A percentile compares a stretch with the other conserved stretches of the same genome.
These are phyloP conservation scores for Pseudogymnoascus sp. DNA, from an alignment of 2,329 filamentous ascomycete species.

Conservation along the genomic window DNA sequence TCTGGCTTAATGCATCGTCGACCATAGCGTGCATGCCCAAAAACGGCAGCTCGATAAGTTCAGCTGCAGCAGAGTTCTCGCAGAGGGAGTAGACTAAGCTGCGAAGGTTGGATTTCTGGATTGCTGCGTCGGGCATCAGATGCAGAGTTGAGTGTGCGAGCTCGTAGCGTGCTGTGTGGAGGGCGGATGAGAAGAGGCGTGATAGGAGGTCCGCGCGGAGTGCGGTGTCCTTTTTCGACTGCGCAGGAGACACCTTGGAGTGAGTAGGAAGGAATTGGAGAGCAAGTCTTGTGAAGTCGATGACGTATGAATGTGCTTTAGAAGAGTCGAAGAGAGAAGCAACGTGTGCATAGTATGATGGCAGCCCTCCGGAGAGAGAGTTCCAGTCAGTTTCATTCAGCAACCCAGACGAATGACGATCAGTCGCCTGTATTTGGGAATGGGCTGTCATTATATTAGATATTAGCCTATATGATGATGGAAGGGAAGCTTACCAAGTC, in stretches of 20 bases:
- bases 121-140: conserved; percentile 60
- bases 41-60: conserved; percentile 71
- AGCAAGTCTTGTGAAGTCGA: conserved; percentile 72
- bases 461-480: no score
- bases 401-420: conserved; percentile 54
- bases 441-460: conserved; percentile 20
- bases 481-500: conserved; percentile 58
- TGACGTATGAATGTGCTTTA: conserved; percentile 69
- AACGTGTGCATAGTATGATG: conserved; percentile 82
- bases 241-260: neutral
- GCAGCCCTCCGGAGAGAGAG: conserved; percentile 60
- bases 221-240: conserved; percentile 14
- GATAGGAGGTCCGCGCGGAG: conserved; percentile 63
- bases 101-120: conserved; percentile 65
- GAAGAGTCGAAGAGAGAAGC: conserved; percentile 71
- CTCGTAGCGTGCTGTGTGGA: conserved; percentile 72
- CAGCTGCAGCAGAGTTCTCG: conserved; percentile 54
- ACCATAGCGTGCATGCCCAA: conserved; percentile 68
- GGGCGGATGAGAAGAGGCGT: conserved; percentile 73
- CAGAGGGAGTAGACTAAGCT: conserved; percentile 64
- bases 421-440: conserved; percentile 23
- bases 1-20: conserved; percentile 66
- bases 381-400: conserved; percentile 69
- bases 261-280: conserved; percentile 49
- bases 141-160: conserved; percentile 73